Percentiles rank a stretch among this genome's conserved stretches.
These are phyloP conservation scores for Rhodotorula sp. DNA, from an alignment of 1,284 basidiomycete species.

Conservation along the genomic window DNA sequence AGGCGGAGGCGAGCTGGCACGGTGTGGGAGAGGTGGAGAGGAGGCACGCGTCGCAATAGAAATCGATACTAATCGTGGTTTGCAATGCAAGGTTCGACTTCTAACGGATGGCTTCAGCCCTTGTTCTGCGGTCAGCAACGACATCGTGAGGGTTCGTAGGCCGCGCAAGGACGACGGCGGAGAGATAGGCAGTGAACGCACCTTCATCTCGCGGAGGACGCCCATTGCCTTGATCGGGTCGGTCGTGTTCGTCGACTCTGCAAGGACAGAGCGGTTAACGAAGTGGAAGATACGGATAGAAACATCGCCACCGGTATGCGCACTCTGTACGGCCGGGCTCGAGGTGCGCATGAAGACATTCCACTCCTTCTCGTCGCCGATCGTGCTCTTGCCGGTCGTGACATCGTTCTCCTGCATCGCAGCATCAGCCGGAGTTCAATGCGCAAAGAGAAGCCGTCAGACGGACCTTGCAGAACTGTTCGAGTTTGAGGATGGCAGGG, in stretches of 20 bases:
- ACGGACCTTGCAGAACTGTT: constrained; percentile 53
- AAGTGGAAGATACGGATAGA: neutral
- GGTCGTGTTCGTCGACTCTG: constrained; percentile 27
- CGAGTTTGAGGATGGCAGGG: constrained; percentile 59
- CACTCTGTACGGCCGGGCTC: constrained; percentile 28
- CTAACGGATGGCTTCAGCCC: constrained; percentile 6
- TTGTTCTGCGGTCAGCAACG: constrained; percentile 12
- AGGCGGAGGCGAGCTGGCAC: neutral
- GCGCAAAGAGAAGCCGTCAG: too few species aligned
- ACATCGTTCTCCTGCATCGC: constrained; percentile 51
- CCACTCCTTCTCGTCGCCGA: constrained; percentile 79
- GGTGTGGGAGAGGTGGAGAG: neutral
- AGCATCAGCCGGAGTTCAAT: neutral
- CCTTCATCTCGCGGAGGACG: constrained; percentile 35
- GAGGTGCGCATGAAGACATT: constrained; percentile 71
- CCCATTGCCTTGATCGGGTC: constrained; percentile 36
- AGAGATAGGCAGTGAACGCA: neutral
- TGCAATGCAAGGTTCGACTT: neutral
- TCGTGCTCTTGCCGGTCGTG: constrained; percentile 74
- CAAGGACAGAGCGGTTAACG: neutral
- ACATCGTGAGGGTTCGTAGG: neutral
- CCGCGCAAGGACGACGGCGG: neutral
- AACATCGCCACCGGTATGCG: neutral
- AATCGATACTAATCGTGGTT: neutral
- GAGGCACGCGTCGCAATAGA: neutral